A percentile compares a stretch with the other conserved stretches of the same genome.
phyloP scores from a whole-genome alignment of 495 filamentous ascomycete genomes.

The Bryoglossum gracile region DNA sequence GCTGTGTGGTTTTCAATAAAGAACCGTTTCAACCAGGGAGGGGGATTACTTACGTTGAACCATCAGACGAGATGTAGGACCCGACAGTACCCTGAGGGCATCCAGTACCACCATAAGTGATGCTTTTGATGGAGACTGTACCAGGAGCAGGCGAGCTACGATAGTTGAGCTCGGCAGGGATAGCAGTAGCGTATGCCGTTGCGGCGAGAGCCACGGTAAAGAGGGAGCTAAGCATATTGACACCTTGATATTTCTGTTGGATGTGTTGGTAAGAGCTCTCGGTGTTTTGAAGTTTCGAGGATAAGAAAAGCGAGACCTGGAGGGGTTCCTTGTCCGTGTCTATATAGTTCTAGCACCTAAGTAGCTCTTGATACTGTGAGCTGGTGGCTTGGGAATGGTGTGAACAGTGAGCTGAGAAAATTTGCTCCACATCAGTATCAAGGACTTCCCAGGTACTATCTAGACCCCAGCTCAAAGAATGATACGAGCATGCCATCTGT shows the following conservation, averaged over 20 bases:
- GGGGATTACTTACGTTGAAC: slow-evolving; percentile 9
- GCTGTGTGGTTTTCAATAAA: background rate
- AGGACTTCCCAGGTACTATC: slow-evolving; percentile 1
- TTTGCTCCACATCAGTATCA: slow-evolving; percentile 4
- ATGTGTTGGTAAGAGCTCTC: background rate
- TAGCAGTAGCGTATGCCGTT: background rate
- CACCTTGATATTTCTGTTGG: background rate
- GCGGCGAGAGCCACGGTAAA: slow-evolving; percentile 8
- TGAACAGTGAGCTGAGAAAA: slow-evolving; percentile 1
- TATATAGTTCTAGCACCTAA: slow-evolving; percentile 3
- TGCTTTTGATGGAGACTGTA: slow-evolving; percentile 15
- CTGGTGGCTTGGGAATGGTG: background rate
- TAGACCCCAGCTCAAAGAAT: slow-evolving; percentile 7
- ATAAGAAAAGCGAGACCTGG: background rate
- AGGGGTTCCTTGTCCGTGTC: background rate
- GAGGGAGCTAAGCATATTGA: slow-evolving; percentile 8
- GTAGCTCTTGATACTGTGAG: background rate
- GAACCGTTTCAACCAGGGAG: background rate
- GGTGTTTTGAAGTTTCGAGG: background rate
- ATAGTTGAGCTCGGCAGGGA: background rate
- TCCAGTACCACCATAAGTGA: slow-evolving; percentile 22
- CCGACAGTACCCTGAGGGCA: slow-evolving; percentile 17
- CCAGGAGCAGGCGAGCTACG: slow-evolving; percentile 1
- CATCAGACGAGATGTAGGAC: slow-evolving; percentile 9
- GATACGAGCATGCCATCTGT: slow-evolving; percentile 9